These are phyloP conservation scores for Avena eriantha DNA, from an alignment of 176 grass and related monocot species.

Conservation along the genomic window DNA sequence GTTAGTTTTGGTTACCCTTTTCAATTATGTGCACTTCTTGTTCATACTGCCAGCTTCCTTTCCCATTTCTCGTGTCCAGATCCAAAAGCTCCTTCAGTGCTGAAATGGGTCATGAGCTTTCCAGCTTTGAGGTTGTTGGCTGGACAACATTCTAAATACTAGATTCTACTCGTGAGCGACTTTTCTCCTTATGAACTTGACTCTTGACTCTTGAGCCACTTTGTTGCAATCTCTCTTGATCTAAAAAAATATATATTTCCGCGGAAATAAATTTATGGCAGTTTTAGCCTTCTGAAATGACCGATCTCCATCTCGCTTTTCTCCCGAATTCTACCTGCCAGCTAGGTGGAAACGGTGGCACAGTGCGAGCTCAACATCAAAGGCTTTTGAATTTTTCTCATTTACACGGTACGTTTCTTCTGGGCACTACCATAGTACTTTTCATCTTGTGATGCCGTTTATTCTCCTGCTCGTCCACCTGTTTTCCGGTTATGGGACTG, in stretches of 20 bases:
- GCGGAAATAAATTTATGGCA: background rate
- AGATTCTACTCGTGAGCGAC: background rate
- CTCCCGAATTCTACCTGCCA: background rate
- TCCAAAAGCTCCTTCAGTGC: slow-evolving; percentile 38
- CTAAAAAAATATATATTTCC: background rate
- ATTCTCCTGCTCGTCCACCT: background rate
- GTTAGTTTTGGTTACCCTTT: slow-evolving; percentile 11
- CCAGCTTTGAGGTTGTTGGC: slow-evolving; percentile 49
- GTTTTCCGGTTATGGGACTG: background rate
- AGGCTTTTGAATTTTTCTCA: background rate
- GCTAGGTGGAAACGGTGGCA: background rate
- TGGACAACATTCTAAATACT: slow-evolving; percentile 14
- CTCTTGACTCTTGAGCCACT: background rate
- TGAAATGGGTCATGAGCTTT: slow-evolving; percentile 54
- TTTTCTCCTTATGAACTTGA: too few species aligned
- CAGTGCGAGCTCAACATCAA: slow-evolving; percentile 9
- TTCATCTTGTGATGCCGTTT: background rate
- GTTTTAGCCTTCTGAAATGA: background rate
- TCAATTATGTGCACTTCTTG: slow-evolving; percentile 6
- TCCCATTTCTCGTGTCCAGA: slow-evolving; percentile 44
- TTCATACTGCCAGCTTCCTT: slow-evolving; percentile 39
- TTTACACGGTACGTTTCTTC: too few species aligned
- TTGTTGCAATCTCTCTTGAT: slow-evolving; percentile 1
- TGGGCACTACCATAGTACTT: background rate
- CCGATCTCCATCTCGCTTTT: background rate